phyloP scores from a whole-genome alignment of 257 asterid genomes.

The Nyctanthes arbortristis region DNA sequence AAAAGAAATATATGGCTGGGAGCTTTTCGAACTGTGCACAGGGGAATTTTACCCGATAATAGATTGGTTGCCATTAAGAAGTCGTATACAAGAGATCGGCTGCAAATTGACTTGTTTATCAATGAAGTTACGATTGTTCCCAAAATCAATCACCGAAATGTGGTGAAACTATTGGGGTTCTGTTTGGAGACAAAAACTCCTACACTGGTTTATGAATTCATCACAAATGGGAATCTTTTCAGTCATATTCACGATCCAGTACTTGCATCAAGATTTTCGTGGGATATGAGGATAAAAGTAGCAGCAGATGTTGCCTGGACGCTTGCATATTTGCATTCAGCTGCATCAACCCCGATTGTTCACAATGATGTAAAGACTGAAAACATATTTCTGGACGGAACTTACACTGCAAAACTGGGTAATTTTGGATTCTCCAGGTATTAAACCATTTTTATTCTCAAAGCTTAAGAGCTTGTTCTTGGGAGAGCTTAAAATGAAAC shows the following conservation, averaged over 20 bases:
- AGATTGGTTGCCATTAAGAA: slow-evolving; percentile 39
- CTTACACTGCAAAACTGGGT: slow-evolving; percentile 40
- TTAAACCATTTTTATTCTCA: too few relatives aligned
- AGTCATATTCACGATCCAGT: slow-evolving; percentile 28
- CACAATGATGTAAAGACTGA: slow-evolving; percentile 43
- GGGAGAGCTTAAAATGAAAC: too few relatives aligned
- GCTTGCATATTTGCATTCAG: slow-evolving; percentile 41
- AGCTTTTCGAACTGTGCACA: slow-evolving; percentile 35
- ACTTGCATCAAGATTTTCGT: slow-evolving; percentile 26
- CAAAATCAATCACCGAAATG: slow-evolving; percentile 46
- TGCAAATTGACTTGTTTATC: too few relatives aligned
- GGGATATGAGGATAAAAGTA: slow-evolving; percentile 43
- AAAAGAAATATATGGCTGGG: slow-evolving; percentile 38
- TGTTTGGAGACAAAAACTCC: slow-evolving; percentile 46
- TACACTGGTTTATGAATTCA: slow-evolving; percentile 37
- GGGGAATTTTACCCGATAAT: slow-evolving; percentile 37
- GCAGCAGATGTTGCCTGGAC: slow-evolving; percentile 43
- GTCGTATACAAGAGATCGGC: slow-evolving; percentile 16
- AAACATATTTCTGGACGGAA: slow-evolving; percentile 39
- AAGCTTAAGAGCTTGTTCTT: too few relatives aligned
- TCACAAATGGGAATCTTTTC: slow-evolving; percentile 34
- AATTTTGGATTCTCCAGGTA: too few relatives aligned
- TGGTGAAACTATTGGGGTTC: slow-evolving; percentile 45
- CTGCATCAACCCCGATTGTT: slow-evolving; percentile 36
- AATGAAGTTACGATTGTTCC: too few relatives aligned